Conservation (phyloP, 1,139 yeast genomes). For the Suhomyces taliae region DNA sequence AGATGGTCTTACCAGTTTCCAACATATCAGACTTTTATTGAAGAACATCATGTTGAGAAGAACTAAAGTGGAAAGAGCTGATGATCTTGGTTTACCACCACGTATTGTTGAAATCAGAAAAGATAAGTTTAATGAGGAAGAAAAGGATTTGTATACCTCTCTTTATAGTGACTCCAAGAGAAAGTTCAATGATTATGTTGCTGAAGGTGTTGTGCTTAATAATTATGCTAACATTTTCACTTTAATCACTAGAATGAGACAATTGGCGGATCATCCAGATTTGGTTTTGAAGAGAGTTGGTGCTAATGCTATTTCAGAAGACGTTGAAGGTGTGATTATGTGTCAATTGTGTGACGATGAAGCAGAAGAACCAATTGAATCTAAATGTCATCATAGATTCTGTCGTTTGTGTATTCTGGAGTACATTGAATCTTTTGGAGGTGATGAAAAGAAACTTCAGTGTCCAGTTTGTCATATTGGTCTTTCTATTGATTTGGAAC, state of each 20-base stretch:
- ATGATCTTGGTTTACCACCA: constrained; percentile 95
- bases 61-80: constrained; percentile 94
- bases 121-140: constrained; percentile 90
- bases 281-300: constrained; percentile 74
- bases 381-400: constrained; percentile 89
- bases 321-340: constrained; percentile 63
- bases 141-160: constrained; percentile 84
- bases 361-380: constrained; percentile 95
- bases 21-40: constrained; percentile 69
- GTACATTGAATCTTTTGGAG: constrained; percentile 82
- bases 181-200: constrained; percentile 83
- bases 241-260: constrained; percentile 94
- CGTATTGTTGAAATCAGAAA: constrained; percentile 84
- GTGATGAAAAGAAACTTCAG: constrained; percentile 52
- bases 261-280: constrained; percentile 97
- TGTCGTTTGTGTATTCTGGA: constrained; percentile 91
- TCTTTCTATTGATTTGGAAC: constrained; percentile 83
- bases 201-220: constrained; percentile 91
- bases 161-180: constrained; percentile 85
- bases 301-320: constrained; percentile 35
- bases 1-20: constrained; percentile 76
- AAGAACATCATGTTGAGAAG: constrained; percentile 86
- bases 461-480: constrained; percentile 98
- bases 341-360: constrained; percentile 96
- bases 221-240: constrained; percentile 97